Percentiles rank a stretch among this genome's conserved stretches.
Evolutionary conservation across 202 grass and related monocot genomes (phyloP).

Genomic region (Carex sylvatica): DNA sequence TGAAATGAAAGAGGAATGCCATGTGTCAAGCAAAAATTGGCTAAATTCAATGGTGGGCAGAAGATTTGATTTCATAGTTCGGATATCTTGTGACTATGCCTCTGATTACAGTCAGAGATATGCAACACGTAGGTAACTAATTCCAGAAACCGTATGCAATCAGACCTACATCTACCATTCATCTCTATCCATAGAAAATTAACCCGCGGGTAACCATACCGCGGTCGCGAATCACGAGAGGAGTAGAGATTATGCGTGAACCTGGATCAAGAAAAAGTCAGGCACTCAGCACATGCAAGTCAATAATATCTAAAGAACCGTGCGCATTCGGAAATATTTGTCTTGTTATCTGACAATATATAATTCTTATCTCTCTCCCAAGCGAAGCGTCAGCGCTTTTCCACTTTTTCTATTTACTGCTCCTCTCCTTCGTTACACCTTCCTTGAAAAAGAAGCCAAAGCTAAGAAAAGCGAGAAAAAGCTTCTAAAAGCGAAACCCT

Average conservation of each 20-base stretch:
- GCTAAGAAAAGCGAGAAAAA: not conserved
- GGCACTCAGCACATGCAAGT: not conserved
- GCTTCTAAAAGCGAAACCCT: constrained; percentile 18
- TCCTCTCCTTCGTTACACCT: not conserved
- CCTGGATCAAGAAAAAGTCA: not conserved
- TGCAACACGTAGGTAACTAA: not conserved
- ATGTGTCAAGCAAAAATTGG: no score
- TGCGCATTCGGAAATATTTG: not conserved
- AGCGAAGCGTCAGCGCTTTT: constrained; percentile 3
- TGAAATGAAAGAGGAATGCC: no score
- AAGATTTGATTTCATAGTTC: no score
- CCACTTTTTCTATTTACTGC: not conserved
- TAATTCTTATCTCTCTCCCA: constrained; percentile 7
- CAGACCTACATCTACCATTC: not conserved
- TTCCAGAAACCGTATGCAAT: not conserved
- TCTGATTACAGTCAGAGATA: not conserved
- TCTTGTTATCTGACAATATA: not conserved
- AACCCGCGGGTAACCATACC: constrained; percentile 15
- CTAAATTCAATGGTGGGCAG: no score
- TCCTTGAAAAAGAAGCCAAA: not conserved
- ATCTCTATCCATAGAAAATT: constrained; percentile 1
- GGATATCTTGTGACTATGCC: no score
- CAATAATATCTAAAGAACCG: not conserved
- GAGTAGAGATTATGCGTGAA: not conserved
- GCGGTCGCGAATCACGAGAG: not conserved